These are phyloP conservation scores for Cryptococcus jaspeensis DNA, from an alignment of 1,284 basidiomycete genomes.

Conservation along the genomic window DNA sequence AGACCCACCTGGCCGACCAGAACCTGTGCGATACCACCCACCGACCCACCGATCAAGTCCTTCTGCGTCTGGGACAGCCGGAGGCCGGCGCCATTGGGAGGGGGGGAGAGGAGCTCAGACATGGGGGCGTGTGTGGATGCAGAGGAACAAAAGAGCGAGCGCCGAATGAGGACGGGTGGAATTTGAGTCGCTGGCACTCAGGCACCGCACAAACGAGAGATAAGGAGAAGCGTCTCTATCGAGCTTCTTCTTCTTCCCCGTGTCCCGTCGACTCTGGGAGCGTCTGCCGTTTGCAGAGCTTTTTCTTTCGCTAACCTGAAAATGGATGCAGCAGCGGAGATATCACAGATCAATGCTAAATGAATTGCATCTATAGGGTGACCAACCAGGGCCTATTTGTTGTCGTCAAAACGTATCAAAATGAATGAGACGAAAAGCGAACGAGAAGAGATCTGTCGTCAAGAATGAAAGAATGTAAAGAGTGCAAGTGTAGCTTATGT, in stretches of 20 bases:
- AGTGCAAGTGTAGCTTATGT: no score
- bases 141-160: neutral
- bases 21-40: constrained; percentile 85
- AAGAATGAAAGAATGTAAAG: no score
- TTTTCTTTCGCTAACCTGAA: no score
- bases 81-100: constrained; percentile 25
- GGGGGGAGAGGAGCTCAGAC: constrained; percentile 45
- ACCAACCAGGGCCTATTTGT: constrained; percentile 2
- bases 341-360: no score
- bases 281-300: no score
- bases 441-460: no score
- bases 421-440: no score
- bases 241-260: no score
- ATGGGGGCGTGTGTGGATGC: constrained; percentile 14
- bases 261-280: no score
- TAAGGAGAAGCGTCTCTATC: no score
- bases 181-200: neutral
- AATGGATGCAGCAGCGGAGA: no score
- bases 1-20: constrained; percentile 71
- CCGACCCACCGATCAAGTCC: constrained; percentile 80
- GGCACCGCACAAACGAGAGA: neutral
- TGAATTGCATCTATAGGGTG: neutral
- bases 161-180: neutral
- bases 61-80: constrained; percentile 56
- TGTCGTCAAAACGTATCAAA: neutral